These are phyloP conservation scores for Zizania latifolia DNA, from an alignment of 176 grass and related monocot species.

Conservation along the genomic window DNA sequence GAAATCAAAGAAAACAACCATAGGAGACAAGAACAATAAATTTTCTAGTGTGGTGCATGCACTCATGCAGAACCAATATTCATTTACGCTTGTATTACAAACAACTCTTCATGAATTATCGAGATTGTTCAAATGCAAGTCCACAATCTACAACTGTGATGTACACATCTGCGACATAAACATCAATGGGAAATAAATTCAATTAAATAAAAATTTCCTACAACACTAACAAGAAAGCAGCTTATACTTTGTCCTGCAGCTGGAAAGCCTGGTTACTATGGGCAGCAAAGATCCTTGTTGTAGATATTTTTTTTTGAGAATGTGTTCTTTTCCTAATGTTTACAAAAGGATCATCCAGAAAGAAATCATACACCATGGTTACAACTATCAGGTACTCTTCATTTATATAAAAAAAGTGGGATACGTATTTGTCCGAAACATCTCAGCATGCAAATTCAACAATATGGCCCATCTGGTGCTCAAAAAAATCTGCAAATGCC, in stretches of 20 bases:
- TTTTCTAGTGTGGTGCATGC: constrained; percentile 9
- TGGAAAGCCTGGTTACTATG: neutral
- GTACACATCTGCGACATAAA: neutral
- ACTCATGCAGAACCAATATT: neutral
- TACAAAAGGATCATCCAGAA: neutral
- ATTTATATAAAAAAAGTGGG: constrained; percentile 33
- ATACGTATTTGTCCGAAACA: constrained; percentile 99
- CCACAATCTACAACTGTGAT: neutral
- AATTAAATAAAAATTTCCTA: neutral
- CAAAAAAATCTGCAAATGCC: constrained; percentile 83
- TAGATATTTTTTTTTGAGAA: neutral
- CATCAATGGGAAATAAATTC: neutral
- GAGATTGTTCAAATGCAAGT: neutral
- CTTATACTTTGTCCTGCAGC: neutral
- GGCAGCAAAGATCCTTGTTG: constrained; percentile 9
- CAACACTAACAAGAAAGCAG: constrained; percentile 1
- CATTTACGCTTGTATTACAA: constrained; percentile 13
- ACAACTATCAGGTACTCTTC: neutral
- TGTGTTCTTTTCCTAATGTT: neutral
- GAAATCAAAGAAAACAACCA: constrained; percentile 36
- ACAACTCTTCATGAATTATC: neutral
- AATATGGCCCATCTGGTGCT: constrained; percentile 99
- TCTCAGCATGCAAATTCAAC: constrained; percentile 97
- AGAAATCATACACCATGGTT: neutral
- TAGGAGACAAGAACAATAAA: neutral